Conservation (phyloP, 257 asterid species). For the Fraxinus anomala region DNA sequence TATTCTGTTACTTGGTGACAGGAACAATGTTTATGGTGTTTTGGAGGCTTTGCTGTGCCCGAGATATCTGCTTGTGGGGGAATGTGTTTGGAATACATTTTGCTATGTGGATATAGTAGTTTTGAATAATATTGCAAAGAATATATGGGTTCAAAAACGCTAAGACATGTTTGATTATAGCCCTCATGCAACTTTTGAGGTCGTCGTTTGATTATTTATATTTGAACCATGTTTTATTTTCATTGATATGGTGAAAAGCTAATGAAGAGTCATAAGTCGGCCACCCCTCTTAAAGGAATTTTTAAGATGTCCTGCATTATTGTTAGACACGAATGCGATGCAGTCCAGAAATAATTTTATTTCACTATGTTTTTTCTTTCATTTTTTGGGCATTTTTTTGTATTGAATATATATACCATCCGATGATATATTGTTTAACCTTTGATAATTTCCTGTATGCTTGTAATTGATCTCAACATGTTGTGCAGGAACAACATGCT, state of each 20-base stretch:
- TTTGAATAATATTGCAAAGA: not conserved
- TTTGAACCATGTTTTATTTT: not conserved
- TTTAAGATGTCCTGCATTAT: not conserved
- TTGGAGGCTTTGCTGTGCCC: not conserved
- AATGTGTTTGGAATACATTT: not conserved
- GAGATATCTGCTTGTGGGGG: not conserved
- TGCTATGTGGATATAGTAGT: not conserved
- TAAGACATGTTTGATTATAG: not conserved
- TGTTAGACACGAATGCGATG: not conserved
- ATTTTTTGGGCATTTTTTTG: not conserved
- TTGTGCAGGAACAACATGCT: constrained; percentile 44
- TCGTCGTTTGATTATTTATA: not conserved
- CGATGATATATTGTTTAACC: not conserved
- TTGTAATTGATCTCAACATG: constrained; percentile 17
- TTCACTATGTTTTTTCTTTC: not conserved
- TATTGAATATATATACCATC: not conserved
- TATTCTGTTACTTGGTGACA: not conserved
- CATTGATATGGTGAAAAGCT: not conserved
- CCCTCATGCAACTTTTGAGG: not conserved
- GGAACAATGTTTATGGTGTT: not conserved
- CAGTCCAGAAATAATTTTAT: not conserved
- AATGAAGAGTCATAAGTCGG: not conserved
- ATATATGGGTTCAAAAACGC: not conserved
- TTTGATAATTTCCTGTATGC: not conserved
- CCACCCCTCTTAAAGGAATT: not conserved